Conservation (phyloP, 176 grass and related monocot genomes). For the Eleusine coracana region DNA sequence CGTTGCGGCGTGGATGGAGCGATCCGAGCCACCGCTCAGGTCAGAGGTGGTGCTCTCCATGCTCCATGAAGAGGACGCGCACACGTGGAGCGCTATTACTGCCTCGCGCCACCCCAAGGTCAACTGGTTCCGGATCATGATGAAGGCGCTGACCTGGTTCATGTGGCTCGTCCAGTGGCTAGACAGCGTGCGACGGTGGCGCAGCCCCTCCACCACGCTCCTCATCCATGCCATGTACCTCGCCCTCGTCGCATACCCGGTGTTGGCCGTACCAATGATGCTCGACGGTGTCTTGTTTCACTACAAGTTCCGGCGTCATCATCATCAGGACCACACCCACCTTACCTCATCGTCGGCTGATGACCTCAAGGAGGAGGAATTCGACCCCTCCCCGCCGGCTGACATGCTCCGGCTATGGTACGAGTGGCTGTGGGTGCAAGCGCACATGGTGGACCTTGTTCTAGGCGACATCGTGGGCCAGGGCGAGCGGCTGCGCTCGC, state of each 20-base stretch:
- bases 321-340: too few relatives aligned
- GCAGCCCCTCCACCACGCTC: slow-evolving; percentile 68
- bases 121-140: slow-evolving; percentile 97
- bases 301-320: slow-evolving; percentile 60
- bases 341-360: slow-evolving; percentile 62
- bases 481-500: slow-evolving; percentile 86
- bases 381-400: slow-evolving; percentile 69
- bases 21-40: slow-evolving; percentile 84
- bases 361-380: slow-evolving; percentile 88
- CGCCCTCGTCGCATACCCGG: slow-evolving; percentile 94
- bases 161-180: slow-evolving; percentile 83
- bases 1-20: slow-evolving; percentile 70
- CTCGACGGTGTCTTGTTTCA: slow-evolving; percentile 62
- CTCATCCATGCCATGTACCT: slow-evolving; percentile 89
- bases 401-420: neutral
- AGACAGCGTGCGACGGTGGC: slow-evolving; percentile 68
- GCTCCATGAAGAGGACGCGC: slow-evolving; percentile 74
- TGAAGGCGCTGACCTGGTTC: slow-evolving; percentile 75
- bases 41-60: slow-evolving; percentile 82
- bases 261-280: slow-evolving; percentile 87
- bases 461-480: slow-evolving; percentile 82
- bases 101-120: slow-evolving; percentile 75
- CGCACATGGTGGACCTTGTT: slow-evolving; percentile 10
- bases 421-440: too few relatives aligned
- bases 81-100: slow-evolving; percentile 64